Conservation (phyloP, 345 rosid genomes). For the Euphorbia pulcherrima region DNA sequence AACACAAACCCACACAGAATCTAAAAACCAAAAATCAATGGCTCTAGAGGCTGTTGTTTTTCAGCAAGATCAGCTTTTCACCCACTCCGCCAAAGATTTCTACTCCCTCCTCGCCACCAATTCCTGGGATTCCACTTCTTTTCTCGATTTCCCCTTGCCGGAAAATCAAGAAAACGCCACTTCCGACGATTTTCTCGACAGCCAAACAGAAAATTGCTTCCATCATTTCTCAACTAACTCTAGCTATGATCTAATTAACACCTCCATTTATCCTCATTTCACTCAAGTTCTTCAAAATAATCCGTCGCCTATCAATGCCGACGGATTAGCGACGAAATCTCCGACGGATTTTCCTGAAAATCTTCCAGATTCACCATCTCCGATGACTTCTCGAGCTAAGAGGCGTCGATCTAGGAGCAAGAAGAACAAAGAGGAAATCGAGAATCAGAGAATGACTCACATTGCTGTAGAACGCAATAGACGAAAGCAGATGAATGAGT, state of each 20-base stretch:
- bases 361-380: conserved; percentile 19
- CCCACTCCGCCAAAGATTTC: conserved; percentile 41
- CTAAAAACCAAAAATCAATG: conserved; percentile 35
- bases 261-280: conserved; percentile 25
- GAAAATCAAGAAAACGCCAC: conserved; percentile 21
- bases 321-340: background rate
- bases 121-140: conserved; percentile 28
- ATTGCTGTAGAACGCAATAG: conserved; percentile 97
- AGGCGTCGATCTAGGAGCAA: conserved; percentile 56
- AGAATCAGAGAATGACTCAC: conserved; percentile 92
- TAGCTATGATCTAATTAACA: conserved; percentile 23
- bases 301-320: conserved; percentile 21
- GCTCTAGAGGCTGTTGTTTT: conserved; percentile 66
- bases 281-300: conserved; percentile 20
- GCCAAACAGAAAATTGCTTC: conserved; percentile 30
- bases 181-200: conserved; percentile 30
- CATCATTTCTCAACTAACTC: conserved; percentile 23
- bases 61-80: conserved; percentile 44
- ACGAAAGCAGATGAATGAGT: conserved; percentile 88
- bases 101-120: conserved; percentile 34
- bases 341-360: background rate
- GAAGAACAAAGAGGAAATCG: conserved; percentile 79
- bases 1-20: background rate
- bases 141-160: conserved; percentile 14
- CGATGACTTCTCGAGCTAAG: conserved; percentile 34